Percentiles rank a stretch among this genome's conserved stretches.
phyloP scores from a whole-genome alignment of 2,329 filamentous ascomycete genomes.

The Nakataea oryzae region DNA sequence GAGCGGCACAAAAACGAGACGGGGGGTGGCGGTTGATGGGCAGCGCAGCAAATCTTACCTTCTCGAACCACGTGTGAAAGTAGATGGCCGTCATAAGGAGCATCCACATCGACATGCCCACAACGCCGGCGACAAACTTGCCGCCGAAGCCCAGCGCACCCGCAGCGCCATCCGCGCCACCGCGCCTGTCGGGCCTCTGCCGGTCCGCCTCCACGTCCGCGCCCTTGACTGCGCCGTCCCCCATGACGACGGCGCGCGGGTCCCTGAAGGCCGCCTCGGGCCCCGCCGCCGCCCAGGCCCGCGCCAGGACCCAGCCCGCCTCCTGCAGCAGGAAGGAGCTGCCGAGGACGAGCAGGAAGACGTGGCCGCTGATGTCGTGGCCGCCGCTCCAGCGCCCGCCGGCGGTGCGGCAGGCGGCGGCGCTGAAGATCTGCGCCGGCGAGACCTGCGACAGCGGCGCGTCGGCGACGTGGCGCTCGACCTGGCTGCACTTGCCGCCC shows the following conservation, averaged over 20 bases:
- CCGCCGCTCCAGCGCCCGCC: conserved; percentile 87
- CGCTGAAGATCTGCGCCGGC: conserved; percentile 49
- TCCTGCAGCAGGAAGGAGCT: conserved; percentile 77
- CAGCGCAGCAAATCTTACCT: conserved; percentile 42
- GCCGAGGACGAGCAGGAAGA: conserved; percentile 82
- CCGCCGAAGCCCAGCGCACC: conserved; percentile 31
- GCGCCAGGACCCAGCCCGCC: conserved; percentile 47
- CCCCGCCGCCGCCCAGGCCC: conserved; percentile 9
- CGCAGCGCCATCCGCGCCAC: conserved; percentile 5
- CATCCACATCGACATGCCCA: conserved; percentile 82
- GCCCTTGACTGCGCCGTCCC: conserved; percentile 54
- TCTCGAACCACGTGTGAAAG: conserved; percentile 98
- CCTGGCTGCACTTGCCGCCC: conserved; percentile 68
- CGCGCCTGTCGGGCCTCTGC: conserved; percentile 3
- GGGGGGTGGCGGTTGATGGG: too few relatives aligned
- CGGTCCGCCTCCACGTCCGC: conserved; percentile 36
- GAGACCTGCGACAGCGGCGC: neutral
- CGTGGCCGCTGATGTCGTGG: conserved; percentile 91
- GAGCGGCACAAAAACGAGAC: neutral
- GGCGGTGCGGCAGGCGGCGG: conserved; percentile 68
- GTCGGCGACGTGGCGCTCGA: conserved; percentile 28
- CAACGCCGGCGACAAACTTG: conserved; percentile 51
- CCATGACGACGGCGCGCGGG: conserved; percentile 44
- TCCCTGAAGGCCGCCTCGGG: conserved; percentile 21
- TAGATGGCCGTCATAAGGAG: conserved; percentile 96